Percentiles rank a stretch among this genome's conserved stretches.
Evolutionary conservation across 148 eudicot species (phyloP).

Genomic region (Dysphania ambrosioides): DNA sequence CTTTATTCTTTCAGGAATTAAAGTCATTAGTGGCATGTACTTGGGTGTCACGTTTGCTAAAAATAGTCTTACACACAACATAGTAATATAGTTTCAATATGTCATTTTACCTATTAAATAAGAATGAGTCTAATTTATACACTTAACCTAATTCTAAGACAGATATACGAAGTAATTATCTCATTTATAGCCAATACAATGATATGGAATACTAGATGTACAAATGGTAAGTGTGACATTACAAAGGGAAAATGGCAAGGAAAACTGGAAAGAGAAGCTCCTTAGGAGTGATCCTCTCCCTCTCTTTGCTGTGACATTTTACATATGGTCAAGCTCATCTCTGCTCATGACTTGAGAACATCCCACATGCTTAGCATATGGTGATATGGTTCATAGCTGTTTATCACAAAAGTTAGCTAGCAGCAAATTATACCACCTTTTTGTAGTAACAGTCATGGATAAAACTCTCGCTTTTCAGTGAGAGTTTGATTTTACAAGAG

Average conservation of each 20-base stretch:
- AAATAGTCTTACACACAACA: not conserved
- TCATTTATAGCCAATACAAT: too few species aligned
- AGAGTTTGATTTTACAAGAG: conserved; percentile 11
- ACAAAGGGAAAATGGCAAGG: too few species aligned
- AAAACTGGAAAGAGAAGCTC: not conserved
- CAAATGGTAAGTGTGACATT: too few species aligned
- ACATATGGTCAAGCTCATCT: not conserved
- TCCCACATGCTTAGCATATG: conserved; percentile 18
- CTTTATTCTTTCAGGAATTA: too few species aligned
- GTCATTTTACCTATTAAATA: too few species aligned
- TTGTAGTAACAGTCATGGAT: conserved; percentile 2
- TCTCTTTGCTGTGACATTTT: conserved; percentile 1
- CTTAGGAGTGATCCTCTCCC: not conserved
- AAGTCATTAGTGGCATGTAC: too few species aligned
- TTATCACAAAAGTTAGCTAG: not conserved
- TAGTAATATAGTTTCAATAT: too few species aligned
- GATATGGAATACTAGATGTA: too few species aligned
- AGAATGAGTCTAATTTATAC: too few species aligned
- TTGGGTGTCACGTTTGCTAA: not conserved
- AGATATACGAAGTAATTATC: too few species aligned
- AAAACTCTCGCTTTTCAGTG: not conserved
- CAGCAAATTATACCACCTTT: not conserved
- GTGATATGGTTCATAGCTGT: conserved; percentile 9
- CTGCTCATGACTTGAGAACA: not conserved
- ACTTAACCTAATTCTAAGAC: too few species aligned